phyloP scores from a whole-genome alignment of 371 early-diverging fungal genomes.

The Mucor saturninus region DNA sequence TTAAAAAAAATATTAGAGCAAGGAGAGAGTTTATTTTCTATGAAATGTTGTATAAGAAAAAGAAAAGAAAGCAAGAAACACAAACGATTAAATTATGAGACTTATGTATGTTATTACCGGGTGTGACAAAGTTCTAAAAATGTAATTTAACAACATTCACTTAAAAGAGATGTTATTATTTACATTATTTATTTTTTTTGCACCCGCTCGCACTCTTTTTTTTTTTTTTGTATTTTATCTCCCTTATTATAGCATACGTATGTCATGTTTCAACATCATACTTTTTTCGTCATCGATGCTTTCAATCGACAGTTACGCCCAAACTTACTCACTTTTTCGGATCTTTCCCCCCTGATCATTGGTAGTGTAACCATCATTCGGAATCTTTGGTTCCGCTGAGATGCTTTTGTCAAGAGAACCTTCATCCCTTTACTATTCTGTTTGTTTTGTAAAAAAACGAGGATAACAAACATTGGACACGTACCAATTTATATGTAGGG shows the following conservation, averaged over 20 bases:
- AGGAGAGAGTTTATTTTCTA: not conserved
- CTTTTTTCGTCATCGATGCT: not conserved
- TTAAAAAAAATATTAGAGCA: not conserved
- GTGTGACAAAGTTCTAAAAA: conserved; percentile 11
- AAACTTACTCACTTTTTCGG: no score
- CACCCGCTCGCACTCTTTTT: not conserved
- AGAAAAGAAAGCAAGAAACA: not conserved
- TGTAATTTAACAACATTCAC: conserved; percentile 23
- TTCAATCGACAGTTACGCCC: no score
- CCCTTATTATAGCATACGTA: not conserved
- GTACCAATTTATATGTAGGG: not conserved
- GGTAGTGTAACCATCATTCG: not conserved
- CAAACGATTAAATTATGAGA: not conserved
- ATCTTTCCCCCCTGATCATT: not conserved
- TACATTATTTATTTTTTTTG: not conserved
- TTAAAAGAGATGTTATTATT: conserved; percentile 23
- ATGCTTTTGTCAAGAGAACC: not conserved
- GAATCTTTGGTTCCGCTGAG: not conserved
- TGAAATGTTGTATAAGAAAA: conserved; percentile 7
- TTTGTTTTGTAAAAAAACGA: not conserved
- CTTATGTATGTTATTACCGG: conserved; percentile 6
- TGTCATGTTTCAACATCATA: not conserved
- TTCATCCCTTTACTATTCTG: conserved; percentile 4
- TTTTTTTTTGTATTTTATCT: not conserved
- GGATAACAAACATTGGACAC: conserved; percentile 4